Evolutionary conservation across 179 eudicot species (phyloP).

Genomic region (Nepenthes alata): DNA sequence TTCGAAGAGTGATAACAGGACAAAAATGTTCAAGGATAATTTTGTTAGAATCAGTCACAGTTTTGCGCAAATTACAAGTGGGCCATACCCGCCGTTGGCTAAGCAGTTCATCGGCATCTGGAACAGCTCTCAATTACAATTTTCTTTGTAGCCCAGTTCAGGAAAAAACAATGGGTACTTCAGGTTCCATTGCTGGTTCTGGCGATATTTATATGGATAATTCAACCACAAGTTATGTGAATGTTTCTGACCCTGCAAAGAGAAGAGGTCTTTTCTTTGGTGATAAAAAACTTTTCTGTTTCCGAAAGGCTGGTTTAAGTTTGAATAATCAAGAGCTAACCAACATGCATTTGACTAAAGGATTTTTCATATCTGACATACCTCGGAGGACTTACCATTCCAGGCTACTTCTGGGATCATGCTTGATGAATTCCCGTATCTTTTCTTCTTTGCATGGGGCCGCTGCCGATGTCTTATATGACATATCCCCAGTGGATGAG

Average conservation of each 20-base stretch:
- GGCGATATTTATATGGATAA: constrained; percentile 22
- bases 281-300: constrained; percentile 13
- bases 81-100: constrained; percentile 1
- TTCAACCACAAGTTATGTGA: constrained; percentile 9
- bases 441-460: constrained; percentile 2
- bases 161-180: constrained; percentile 25
- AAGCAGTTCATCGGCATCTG: constrained; percentile 8
- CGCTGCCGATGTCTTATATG: constrained; percentile 6
- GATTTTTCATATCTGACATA: not conserved
- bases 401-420: constrained; percentile 12
- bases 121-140: constrained; percentile 5
- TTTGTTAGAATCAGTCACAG: constrained; percentile 5
- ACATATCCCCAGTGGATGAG: constrained; percentile 4
- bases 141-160: constrained; percentile 1
- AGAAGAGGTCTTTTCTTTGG: constrained; percentile 21
- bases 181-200: constrained; percentile 20
- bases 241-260: constrained; percentile 11
- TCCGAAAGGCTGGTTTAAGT: constrained; percentile 18
- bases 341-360: not conserved
- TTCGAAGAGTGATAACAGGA: constrained; percentile 11
- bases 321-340: constrained; percentile 13
- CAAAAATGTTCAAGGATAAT: constrained; percentile 3
- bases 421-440: not conserved
- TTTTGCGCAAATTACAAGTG: not conserved
- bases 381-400: constrained; percentile 6